Conservation (phyloP, 1,139 yeast genomes). For the Debaryomycetaceae sp. region DNA sequence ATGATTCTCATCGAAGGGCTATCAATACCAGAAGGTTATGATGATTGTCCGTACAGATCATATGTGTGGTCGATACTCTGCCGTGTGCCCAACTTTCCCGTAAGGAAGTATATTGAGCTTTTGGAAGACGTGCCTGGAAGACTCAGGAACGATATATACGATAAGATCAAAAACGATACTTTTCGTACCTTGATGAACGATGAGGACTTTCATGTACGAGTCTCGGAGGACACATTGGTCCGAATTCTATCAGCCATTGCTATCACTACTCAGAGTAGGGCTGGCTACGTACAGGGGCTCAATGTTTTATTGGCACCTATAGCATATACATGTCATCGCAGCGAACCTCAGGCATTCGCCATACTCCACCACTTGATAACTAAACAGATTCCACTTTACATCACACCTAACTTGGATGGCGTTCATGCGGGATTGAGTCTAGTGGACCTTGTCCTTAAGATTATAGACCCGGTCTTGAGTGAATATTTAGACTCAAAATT, state of each 20-base stretch:
- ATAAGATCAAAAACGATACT: conserved; percentile 82
- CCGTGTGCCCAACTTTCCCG: conserved; percentile 57
- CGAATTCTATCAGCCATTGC: conserved; percentile 76
- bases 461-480: conserved; percentile 72
- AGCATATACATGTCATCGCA: conserved; percentile 62
- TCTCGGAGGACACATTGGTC: conserved; percentile 64
- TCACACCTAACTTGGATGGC: conserved; percentile 75
- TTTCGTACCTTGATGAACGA: conserved; percentile 84
- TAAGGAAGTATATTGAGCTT: conserved; percentile 51
- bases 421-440: conserved; percentile 73
- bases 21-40: conserved; percentile 47
- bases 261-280: conserved; percentile 38
- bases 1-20: conserved; percentile 77
- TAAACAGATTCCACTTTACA: conserved; percentile 70
- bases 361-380: conserved; percentile 58
- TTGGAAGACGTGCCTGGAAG: conserved; percentile 56
- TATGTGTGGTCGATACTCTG: conserved; percentile 82
- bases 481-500: conserved; percentile 60
- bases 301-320: conserved; percentile 86
- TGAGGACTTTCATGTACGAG: conserved; percentile 58
- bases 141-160: conserved; percentile 41
- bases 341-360: conserved; percentile 86
- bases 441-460: conserved; percentile 66
- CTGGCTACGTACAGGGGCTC: conserved; percentile 85
- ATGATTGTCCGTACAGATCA: conserved; percentile 61